These are phyloP conservation scores for Hippophae gyantsensis DNA, from an alignment of 306 rosid genomes.

Conservation along the genomic window DNA sequence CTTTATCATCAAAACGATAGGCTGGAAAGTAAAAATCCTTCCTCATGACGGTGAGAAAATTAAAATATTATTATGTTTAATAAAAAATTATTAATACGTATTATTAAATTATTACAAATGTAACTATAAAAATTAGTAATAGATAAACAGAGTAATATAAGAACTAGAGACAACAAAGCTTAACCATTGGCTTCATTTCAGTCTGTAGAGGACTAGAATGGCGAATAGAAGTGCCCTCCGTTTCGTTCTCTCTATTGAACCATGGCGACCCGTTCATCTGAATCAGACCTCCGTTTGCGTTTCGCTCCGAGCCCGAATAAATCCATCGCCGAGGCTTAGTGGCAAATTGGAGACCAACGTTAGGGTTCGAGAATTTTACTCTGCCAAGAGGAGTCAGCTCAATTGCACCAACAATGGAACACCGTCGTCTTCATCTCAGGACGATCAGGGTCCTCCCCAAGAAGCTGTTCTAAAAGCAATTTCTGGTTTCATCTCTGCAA, in stretches of 20 bases:
- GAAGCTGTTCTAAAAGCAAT: slow-evolving; percentile 89
- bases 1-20: too few relatives aligned
- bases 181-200: background rate
- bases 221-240: slow-evolving; percentile 58
- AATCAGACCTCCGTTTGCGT: slow-evolving; percentile 20
- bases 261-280: slow-evolving; percentile 40
- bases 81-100: too few relatives aligned
- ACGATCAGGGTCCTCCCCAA: slow-evolving; percentile 90
- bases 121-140: too few relatives aligned
- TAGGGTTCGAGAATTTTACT: slow-evolving; percentile 34
- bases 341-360: slow-evolving; percentile 11
- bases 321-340: slow-evolving; percentile 13
- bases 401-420: slow-evolving; percentile 46
- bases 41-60: too few relatives aligned
- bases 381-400: slow-evolving; percentile 22
- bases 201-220: slow-evolving; percentile 23
- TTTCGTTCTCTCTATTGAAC: slow-evolving; percentile 42
- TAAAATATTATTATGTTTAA: too few relatives aligned
- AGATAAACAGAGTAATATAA: background rate
- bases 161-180: background rate
- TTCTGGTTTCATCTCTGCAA: slow-evolving; percentile 45
- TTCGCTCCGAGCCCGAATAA: slow-evolving; percentile 13
- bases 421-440: slow-evolving; percentile 38
- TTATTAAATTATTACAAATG: too few relatives aligned
- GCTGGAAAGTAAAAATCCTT: too few relatives aligned